Evolutionary conservation across 768 basidiomycete genomes (phyloP).

Genomic region (Nidularia pulvinata): DNA sequence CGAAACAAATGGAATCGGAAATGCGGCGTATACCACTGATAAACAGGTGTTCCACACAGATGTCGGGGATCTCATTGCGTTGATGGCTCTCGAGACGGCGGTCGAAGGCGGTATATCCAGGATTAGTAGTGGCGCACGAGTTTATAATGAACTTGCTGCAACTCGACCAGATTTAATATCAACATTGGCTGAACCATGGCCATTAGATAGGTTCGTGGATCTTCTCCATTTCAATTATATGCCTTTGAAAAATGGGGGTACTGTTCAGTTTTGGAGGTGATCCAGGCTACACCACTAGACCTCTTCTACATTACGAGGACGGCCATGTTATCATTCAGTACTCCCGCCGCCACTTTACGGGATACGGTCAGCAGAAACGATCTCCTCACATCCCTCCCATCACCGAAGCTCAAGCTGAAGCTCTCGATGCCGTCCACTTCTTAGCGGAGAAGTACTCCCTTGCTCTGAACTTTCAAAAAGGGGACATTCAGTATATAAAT

Average conservation of each 20-base stretch:
- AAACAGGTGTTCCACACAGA: conserved; percentile 51
- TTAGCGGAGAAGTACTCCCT: conserved; percentile 40
- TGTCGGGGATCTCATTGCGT: conserved; percentile 41
- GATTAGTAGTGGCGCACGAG: conserved; percentile 38
- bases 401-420: conserved; percentile 48
- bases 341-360: conserved; percentile 43
- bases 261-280: conserved; percentile 30
- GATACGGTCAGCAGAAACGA: conserved; percentile 31
- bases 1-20: conserved; percentile 36
- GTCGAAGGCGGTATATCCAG: conserved; percentile 43
- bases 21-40: conserved; percentile 46
- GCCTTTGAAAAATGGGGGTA: background rate
- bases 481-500: conserved; percentile 50
- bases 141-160: conserved; percentile 45
- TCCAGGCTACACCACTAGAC: conserved; percentile 31
- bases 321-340: conserved; percentile 41
- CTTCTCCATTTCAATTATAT: background rate
- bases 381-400: conserved; percentile 40
- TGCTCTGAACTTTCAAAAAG: conserved; percentile 43
- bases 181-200: conserved; percentile 39
- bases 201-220: conserved; percentile 29
- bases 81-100: conserved; percentile 38
- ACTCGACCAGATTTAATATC: conserved; percentile 42
- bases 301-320: conserved; percentile 36
- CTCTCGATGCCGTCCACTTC: conserved; percentile 43